A percentile compares a stretch with the other conserved stretches of the same genome.
Conservation (phyloP, 2,329 filamentous ascomycete genomes). For the Calonectria pteridis region DNA sequence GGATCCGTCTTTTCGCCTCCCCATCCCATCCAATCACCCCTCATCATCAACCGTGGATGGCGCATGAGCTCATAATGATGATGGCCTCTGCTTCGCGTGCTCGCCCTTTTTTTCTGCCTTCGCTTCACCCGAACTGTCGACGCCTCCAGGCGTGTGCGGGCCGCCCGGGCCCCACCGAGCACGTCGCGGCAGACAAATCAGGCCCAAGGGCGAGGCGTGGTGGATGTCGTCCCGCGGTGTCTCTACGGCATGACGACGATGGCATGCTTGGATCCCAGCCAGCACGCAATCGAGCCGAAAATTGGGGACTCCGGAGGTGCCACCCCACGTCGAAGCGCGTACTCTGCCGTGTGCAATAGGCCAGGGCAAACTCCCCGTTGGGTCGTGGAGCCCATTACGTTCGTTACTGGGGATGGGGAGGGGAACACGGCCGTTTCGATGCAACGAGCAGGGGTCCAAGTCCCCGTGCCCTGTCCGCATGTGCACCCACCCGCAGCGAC, state of each 20-base stretch:
- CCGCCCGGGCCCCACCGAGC: neutral
- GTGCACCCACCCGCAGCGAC: conserved; percentile 10
- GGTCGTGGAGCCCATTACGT: conserved; percentile 3
- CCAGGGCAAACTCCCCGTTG: conserved; percentile 22
- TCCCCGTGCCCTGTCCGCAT: conserved; percentile 16
- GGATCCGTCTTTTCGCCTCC: neutral
- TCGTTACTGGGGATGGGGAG: neutral
- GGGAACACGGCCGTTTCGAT: conserved; percentile 13
- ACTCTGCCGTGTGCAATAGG: too few species aligned
- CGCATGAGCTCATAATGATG: neutral
- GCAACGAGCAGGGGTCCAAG: conserved; percentile 4
- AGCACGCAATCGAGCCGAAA: conserved; percentile 43
- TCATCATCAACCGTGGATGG: neutral
- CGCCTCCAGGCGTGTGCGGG: neutral
- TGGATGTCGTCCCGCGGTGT: conserved; percentile 34
- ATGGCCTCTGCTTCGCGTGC: neutral
- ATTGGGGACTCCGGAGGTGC: neutral
- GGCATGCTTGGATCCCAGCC: conserved; percentile 45
- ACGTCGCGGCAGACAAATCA: neutral
- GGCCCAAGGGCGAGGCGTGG: conserved; percentile 31
- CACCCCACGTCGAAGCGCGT: conserved; percentile 30
- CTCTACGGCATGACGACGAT: conserved; percentile 36
- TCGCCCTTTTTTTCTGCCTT: too few species aligned
- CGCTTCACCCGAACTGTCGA: conserved; percentile 2
- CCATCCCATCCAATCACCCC: neutral